Base-by-base conservation (phyloP, 2,329 filamentous ascomycete species). In the Arthrobotrys megalospora region DNA sequence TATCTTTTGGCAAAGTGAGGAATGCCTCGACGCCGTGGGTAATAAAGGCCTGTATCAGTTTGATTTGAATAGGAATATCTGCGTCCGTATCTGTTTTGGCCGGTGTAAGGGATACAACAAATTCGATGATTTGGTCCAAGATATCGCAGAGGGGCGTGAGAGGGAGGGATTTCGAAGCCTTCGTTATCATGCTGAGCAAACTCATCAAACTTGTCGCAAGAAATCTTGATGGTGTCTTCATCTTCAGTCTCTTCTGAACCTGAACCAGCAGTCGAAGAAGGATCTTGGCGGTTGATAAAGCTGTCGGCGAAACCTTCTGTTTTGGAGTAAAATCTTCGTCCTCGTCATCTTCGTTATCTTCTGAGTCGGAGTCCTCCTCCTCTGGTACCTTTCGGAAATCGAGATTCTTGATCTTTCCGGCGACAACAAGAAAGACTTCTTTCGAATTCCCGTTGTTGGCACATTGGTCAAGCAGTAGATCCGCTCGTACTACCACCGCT, bases 21-120 rank as follows among this genome's bases (percentile, higher is more conserved):
- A 79, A 79, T 6, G 67, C 68, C 38, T 79, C 76, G 14, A 79
- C 48, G 7, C 67, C 67, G 14, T 79, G 76, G 6, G 76, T 79
- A n/a, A 73, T 73, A n/a, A 79, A 79, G n/a, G 76, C 76, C 14
- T 79, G 68, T 55, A 72, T 72, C 16, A 79, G 34, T 47, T 79
- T 79, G 47, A 68, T 32, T 38, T 73, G 69, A 36, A 79, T 69
- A 8, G 76, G 76, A 24, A 60, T 21, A 60, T 79, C 76, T 19
- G 32, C 24, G 12, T 79, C 76, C 6, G 36, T 48, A 7, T 67
- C 63, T 3, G 45, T 28, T 24, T 73, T 66, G 14, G 38, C 24
- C 11, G 76, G 76, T 16, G 58, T 43, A 21, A 79, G 16, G 8
- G 76, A 64, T 36, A 19, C 63, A 4, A 79, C 62, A 47, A 72